Base-by-base conservation (phyloP, 1,284 basidiomycete species). In the Cryptococcus depauperatus region DNA sequence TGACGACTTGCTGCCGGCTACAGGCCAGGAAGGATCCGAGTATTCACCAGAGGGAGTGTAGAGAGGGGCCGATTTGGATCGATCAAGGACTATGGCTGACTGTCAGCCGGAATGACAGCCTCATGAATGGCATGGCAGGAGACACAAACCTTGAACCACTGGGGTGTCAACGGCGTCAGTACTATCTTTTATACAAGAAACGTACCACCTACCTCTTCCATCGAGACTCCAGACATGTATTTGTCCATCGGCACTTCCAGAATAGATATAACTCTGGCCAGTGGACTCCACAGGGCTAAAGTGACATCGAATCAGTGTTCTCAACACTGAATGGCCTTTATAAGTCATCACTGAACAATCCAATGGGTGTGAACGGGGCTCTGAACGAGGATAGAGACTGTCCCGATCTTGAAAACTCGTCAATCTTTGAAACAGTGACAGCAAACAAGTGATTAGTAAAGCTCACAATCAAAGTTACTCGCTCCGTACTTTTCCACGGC, bases 271-370 rank as follows among this genome's bases (percentile, higher is more conserved):
- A 56, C 84, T 83, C 47, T 83, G 78, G 5, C 91, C 90, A 6
- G 95, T 98, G 3, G 89, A 91, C 64, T 89, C 85, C 2, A 76
- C 74, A 11, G 93, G 93, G 52, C 86, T 90, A 69, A 97, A 98
- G 71, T 96, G 86, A 66, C 91, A 96, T 38, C 93, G 79, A 56
- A 98, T 97, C 41, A 98, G 79, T 0, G 93, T 98, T 32, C 84
- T 78, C 42, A 95, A 72, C n/a, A 98, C 90, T 7, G 80, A 75
- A 66, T 98, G 95, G 1, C 93, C 95, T 35, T 87, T 78, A 64
- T 85, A 98, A 2, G 88, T 86, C 92, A 97, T 96, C 39, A 98
- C 83, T 53, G 86, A 90, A 65, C 86, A 90, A 66, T 98, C 91
- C 51, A 81, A 73, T 1, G 93, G 92, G 61, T 87, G 82, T 5